Conservation (phyloP, 2,329 filamentous ascomycete genomes). For the Calonectria hongkongensis region DNA sequence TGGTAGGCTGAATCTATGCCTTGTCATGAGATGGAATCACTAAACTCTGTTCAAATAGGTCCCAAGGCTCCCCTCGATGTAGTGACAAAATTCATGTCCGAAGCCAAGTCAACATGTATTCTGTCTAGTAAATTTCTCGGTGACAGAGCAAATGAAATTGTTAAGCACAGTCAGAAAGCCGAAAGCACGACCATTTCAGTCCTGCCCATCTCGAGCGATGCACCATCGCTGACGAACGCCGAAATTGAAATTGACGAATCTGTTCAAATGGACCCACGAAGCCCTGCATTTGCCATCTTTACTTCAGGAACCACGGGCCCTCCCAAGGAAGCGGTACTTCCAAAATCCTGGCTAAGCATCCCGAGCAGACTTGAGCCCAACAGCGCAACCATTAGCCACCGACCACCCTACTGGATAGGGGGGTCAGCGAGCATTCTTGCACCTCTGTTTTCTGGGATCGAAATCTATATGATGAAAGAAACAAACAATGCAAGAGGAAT, state of each 20-base stretch:
- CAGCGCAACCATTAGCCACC: neutral
- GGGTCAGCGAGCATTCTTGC: neutral
- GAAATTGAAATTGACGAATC: neutral
- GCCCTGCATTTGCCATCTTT: neutral
- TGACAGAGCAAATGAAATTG: neutral
- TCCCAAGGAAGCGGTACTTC: slow-evolving; percentile 13
- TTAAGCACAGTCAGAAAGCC: neutral
- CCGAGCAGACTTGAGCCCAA: neutral
- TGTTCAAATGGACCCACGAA: neutral
- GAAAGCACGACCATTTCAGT: neutral
- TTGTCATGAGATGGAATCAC: neutral
- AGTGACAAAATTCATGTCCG: neutral
- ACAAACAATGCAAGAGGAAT: neutral
- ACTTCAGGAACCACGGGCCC: neutral
- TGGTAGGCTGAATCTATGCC: neutral
- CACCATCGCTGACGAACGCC: neutral
- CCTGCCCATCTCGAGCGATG: neutral
- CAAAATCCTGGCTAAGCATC: neutral
- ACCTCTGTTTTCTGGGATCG: neutral
- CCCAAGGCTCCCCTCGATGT: neutral
- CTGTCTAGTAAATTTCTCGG: neutral
- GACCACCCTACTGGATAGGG: slow-evolving; percentile 1
- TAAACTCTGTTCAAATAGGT: neutral
- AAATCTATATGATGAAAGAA: slow-evolving; percentile 1
- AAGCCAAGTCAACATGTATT: neutral